Base-by-base conservation (phyloP, 768 basidiomycete species). In the Solioccasus polychromus region DNA sequence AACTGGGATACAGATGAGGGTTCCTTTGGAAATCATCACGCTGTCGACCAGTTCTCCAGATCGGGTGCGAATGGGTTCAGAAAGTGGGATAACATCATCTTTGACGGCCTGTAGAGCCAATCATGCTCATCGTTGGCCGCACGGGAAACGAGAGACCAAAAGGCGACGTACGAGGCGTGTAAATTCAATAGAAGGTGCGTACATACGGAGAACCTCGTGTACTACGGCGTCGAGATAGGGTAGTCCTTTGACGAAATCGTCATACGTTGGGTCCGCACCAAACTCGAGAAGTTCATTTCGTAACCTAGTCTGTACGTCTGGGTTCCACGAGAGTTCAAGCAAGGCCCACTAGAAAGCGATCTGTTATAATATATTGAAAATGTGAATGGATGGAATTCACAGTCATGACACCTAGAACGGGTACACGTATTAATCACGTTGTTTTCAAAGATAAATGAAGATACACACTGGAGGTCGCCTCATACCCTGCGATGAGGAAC, bases 201-300 rank as follows among this genome's bases (percentile, higher is more conserved):
- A 17, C 2, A 34, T 3, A 17, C 32, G 32, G 32, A 34, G 32
- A 18, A 34, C 18, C 54, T 77, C 76, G 31, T 70, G 70, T 3
- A 70, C 69, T 6, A 75, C 64, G 0, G 75, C 73, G 52, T 34
- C 32, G 6, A 34, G 17, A 34, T 34, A 34, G 15, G 32, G 32
- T 17, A 34, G 32, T 8, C 12, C 18, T 6, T 34, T 34, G n/a
- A 12, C 18, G n/a, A 34, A 17, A 8, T 34, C 6, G 32, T 34
- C 32, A 10, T 34, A 34, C 4, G 32, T 34, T n/a, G 32, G 32
- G 8, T 34, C 32, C 10, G 15, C 5, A 2, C 32, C 15, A 10
- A 5, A 17, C 32, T 34, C 32, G 32, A 34, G 17, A 34, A 34
- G 32, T 18, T 34, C 32, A 18, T 34, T 34, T 5, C 32, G 32